Percentiles rank a stretch among this genome's conserved stretches.
Conservation (phyloP, 2,329 filamentous ascomycete species). For the Zymoseptoria tritici region DNA sequence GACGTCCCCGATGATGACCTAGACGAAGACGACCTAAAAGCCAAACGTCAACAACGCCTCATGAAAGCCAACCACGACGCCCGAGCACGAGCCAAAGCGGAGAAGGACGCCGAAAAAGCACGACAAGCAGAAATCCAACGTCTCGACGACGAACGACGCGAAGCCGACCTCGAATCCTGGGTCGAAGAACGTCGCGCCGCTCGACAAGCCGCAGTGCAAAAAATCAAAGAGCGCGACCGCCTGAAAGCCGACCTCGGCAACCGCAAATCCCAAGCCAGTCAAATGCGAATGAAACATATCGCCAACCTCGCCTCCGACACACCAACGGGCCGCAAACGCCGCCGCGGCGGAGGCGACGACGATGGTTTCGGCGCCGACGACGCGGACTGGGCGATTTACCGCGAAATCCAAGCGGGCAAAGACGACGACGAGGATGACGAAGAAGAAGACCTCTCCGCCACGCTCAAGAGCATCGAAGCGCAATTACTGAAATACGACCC, state of each 20-base stretch:
- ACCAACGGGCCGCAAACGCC: slow-evolving; percentile 66
- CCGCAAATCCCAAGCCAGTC: slow-evolving; percentile 88
- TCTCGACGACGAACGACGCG: slow-evolving; percentile 72
- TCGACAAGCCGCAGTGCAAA: slow-evolving; percentile 62
- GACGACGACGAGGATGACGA: slow-evolving; percentile 92
- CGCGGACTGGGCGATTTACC: slow-evolving; percentile 95
- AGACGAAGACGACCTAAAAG: slow-evolving; percentile 82
- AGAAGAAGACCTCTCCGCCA: slow-evolving; percentile 73
- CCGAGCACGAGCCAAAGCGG: slow-evolving; percentile 83
- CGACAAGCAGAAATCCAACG: slow-evolving; percentile 75
- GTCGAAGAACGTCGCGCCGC: slow-evolving; percentile 71
- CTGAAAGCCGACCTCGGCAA: slow-evolving; percentile 93
- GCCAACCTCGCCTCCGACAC: slow-evolving; percentile 90
- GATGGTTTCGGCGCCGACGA: slow-evolving; percentile 96
- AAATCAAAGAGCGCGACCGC: slow-evolving; percentile 87
- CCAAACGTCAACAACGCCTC: slow-evolving; percentile 85
- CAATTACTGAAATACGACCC: slow-evolving; percentile 83
- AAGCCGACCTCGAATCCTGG: slow-evolving; percentile 80
- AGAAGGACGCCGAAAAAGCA: slow-evolving; percentile 89
- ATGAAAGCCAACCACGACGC: slow-evolving; percentile 95
- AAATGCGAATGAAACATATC: slow-evolving; percentile 97
- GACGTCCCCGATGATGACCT: slow-evolving; percentile 87
- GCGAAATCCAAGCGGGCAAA: slow-evolving; percentile 80
- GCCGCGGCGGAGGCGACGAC: slow-evolving; percentile 84
- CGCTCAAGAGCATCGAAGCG: slow-evolving; percentile 69